A percentile compares a stretch with the other conserved stretches of the same genome.
Evolutionary conservation across 2,329 filamentous ascomycete genomes (phyloP).

Genomic region (Escovopsis sp.): DNA sequence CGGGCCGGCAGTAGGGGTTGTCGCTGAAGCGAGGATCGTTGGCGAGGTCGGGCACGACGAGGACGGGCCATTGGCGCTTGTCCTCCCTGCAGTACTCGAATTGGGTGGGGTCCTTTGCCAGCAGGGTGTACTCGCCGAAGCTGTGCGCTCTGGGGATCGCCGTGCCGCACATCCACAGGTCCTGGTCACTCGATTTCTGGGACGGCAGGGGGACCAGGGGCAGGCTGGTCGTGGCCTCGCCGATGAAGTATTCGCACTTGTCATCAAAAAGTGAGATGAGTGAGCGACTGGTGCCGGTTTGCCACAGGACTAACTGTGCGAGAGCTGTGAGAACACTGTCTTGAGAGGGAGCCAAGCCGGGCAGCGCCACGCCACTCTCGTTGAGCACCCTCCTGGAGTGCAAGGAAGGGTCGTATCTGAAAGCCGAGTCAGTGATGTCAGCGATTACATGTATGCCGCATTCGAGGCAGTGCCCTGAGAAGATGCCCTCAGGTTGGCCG

Average conservation of each 20-base stretch:
- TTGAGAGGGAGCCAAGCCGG: constrained; percentile 9
- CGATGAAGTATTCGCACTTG: constrained; percentile 29
- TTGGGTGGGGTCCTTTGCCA: constrained; percentile 1
- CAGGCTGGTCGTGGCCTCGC: constrained; percentile 28
- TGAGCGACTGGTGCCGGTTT: constrained; percentile 24
- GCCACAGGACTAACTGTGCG: constrained; percentile 30
- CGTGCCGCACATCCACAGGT: constrained; percentile 10
- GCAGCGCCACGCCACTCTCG: constrained; percentile 1
- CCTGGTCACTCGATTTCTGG: background rate
- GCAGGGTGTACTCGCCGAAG: constrained; percentile 8
- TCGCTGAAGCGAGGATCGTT: constrained; percentile 14
- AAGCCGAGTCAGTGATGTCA: background rate
- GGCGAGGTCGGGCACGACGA: constrained; percentile 16
- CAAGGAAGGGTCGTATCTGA: constrained; percentile 5
- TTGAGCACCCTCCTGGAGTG: constrained; percentile 2
- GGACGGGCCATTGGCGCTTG: constrained; percentile 11
- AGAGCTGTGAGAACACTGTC: constrained; percentile 28
- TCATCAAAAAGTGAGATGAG: constrained; percentile 34
- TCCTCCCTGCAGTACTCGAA: background rate
- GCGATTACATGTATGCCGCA: background rate
- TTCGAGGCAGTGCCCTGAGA: too few species aligned
- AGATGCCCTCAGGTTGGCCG: too few species aligned
- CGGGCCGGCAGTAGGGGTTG: constrained; percentile 7
- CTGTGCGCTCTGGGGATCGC: constrained; percentile 11
- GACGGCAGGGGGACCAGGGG: constrained; percentile 12